phyloP scores from a whole-genome alignment of 2,329 filamentous ascomycete genomes.

The Cladosporium cucumerinum region DNA sequence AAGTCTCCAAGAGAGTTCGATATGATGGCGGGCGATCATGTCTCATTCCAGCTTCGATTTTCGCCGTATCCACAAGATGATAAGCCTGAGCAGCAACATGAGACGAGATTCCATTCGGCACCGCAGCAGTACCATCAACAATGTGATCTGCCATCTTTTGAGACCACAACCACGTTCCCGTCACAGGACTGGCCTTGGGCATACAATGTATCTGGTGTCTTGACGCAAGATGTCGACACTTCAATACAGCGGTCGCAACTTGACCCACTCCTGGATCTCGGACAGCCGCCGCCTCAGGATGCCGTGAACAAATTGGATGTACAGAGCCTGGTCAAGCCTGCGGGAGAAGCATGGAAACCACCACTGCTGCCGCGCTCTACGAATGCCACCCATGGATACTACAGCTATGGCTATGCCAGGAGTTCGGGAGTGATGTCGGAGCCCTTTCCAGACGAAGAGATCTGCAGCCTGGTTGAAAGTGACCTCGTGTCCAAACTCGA shows the following conservation, averaged over 20 bases:
- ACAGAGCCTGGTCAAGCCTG: conserved; percentile 1
- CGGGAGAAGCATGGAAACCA: neutral
- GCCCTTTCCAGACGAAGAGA: neutral
- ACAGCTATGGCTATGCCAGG: neutral
- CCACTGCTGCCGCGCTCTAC: neutral
- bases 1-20: neutral
- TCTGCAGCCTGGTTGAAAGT: neutral
- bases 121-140: neutral
- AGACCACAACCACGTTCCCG: neutral
- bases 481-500: neutral
- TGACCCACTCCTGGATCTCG: neutral
- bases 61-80: neutral
- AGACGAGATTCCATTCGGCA: neutral
- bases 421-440: neutral
- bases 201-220: neutral
- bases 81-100: neutral
- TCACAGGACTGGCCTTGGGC: neutral
- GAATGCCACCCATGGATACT: neutral
- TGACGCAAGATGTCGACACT: neutral
- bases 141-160: neutral
- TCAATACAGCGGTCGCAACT: neutral
- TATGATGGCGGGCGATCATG: neutral
- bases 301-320: neutral
- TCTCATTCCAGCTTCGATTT: neutral
- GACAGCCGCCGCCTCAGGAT: neutral